Evolutionary conservation across 2,329 filamentous ascomycete genomes (phyloP).

Genomic region (Aureobasidium sp.): DNA sequence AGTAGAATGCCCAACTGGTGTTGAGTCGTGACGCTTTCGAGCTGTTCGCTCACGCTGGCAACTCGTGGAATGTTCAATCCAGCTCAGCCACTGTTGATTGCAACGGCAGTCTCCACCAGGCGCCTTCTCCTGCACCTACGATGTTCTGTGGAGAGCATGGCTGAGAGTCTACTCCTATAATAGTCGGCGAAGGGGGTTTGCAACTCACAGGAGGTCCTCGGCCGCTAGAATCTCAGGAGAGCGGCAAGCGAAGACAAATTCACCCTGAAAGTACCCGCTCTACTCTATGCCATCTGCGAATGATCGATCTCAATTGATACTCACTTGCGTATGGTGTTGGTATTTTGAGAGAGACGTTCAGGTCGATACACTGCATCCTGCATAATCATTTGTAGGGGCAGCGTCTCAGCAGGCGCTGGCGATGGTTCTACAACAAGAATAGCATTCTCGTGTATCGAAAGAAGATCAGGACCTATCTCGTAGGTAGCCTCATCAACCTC

Average conservation of each 20-base stretch:
- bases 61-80: conserved; percentile 11
- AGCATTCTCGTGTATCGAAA: not conserved
- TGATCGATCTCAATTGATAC: not conserved
- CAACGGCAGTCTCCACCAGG: conserved; percentile 7
- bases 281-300: not conserved
- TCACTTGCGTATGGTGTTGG: not conserved
- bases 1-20: not conserved
- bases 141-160: conserved; percentile 2
- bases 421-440: not conserved
- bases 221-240: conserved; percentile 9
- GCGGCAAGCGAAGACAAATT: not conserved
- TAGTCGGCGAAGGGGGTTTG: conserved; percentile 2
- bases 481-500: not conserved
- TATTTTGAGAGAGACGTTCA: not conserved
- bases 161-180: conserved; percentile 7
- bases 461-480: not conserved
- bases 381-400: not conserved
- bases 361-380: not conserved
- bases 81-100: conserved; percentile 2
- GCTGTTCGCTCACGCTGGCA: not conserved
- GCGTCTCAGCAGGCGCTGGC: conserved; percentile 6
- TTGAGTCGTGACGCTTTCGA: not conserved
- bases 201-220: conserved; percentile 1
- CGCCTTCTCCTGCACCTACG: conserved; percentile 13
- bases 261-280: conserved; percentile 5